These are phyloP conservation scores for Fusarium hainanense DNA, from an alignment of 2,329 filamentous ascomycete genomes.

Conservation along the genomic window DNA sequence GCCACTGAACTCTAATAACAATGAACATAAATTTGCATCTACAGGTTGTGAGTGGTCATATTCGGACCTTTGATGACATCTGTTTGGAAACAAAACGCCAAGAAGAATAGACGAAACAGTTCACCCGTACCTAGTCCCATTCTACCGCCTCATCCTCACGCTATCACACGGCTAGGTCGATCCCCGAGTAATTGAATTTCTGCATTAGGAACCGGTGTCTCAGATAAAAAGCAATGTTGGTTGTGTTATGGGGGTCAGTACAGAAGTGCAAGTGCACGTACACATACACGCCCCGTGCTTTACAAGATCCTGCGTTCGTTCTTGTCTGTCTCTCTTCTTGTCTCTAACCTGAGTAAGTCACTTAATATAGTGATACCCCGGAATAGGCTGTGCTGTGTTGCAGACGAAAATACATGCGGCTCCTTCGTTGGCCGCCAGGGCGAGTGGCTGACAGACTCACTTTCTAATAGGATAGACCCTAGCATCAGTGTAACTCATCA, in stretches of 20 bases:
- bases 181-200: background rate
- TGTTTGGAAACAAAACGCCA: background rate
- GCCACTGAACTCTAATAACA: no score
- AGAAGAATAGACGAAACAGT: background rate
- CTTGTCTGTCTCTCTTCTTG: background rate
- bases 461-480: conserved; percentile 29
- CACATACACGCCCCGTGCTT: conserved; percentile 20
- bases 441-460: conserved; percentile 40
- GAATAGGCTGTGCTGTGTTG: conserved; percentile 32
- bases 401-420: conserved; percentile 44
- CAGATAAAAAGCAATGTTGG: conserved; percentile 38
- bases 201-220: conserved; percentile 24
- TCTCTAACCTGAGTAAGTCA: background rate
- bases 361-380: conserved; percentile 25
- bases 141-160: background rate
- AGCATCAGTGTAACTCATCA: conserved; percentile 24
- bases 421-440: conserved; percentile 39
- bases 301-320: conserved; percentile 35
- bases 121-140: background rate
- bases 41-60: no score
- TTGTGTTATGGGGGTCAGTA: background rate
- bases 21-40: no score
- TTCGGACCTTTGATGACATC: background rate
- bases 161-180: background rate
- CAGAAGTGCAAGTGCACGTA: background rate